Evolutionary conservation across 2,329 filamentous ascomycete species (phyloP).

Genomic region (Aspergillus sp.): DNA sequence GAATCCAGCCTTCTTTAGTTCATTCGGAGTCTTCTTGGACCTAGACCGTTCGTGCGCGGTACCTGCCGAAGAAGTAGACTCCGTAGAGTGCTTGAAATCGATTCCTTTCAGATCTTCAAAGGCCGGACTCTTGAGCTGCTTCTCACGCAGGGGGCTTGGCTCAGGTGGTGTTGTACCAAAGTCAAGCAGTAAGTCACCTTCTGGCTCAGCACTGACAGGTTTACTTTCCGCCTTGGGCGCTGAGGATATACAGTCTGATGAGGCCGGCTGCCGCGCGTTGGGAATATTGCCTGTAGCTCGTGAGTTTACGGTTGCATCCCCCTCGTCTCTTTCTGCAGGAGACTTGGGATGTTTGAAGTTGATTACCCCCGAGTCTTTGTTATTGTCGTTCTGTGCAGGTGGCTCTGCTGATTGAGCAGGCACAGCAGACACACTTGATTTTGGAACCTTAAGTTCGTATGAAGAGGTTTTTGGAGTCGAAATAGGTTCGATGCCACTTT

Average conservation of each 20-base stretch:
- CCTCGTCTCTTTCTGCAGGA: neutral
- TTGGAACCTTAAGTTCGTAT: neutral
- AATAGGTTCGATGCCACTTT: too few relatives aligned
- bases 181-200: conserved; percentile 10
- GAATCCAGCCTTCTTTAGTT: too few relatives aligned
- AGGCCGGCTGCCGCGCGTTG: neutral
- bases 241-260: too few relatives aligned
- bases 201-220: neutral
- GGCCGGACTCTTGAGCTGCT: conserved; percentile 7
- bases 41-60: too few relatives aligned
- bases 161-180: conserved; percentile 9
- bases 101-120: conserved; percentile 15
- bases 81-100: conserved; percentile 6
- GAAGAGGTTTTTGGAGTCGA: neutral
- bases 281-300: neutral
- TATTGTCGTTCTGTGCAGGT: neutral
- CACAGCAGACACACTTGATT: neutral
- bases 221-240: neutral
- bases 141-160: neutral
- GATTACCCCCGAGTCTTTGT: neutral
- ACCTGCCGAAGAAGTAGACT: neutral
- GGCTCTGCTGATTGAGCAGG: neutral
- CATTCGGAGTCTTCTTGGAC: too few relatives aligned
- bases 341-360: too few relatives aligned
- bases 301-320: neutral